phyloP scores from a whole-genome alignment of 2,329 filamentous ascomycete genomes.

The Knoxdaviesia proteae region DNA sequence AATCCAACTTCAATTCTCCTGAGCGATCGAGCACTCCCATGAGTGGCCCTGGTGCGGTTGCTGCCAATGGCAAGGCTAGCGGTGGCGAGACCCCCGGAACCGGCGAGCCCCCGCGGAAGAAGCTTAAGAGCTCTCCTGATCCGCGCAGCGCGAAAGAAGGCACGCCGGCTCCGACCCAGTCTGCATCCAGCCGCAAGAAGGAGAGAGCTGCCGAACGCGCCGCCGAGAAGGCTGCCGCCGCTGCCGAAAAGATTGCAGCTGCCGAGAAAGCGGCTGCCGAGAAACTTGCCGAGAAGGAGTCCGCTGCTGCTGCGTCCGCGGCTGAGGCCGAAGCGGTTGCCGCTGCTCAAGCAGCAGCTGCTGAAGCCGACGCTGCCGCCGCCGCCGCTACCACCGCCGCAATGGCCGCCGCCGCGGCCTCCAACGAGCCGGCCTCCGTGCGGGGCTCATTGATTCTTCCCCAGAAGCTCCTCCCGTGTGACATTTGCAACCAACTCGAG shows the following conservation, averaged over 20 bases:
- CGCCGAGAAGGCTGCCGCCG: constrained; percentile 1
- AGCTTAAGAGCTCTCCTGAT: constrained; percentile 34
- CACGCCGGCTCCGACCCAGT: constrained; percentile 17
- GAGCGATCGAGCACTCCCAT: constrained; percentile 7
- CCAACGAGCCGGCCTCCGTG: constrained; percentile 9
- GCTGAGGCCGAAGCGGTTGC: neutral
- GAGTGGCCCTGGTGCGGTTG: constrained; percentile 3
- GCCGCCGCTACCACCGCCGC: no score
- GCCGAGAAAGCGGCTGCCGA: constrained; percentile 49
- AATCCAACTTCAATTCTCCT: constrained; percentile 20
- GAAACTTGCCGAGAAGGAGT: constrained; percentile 7
- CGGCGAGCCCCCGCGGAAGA: constrained; percentile 41
- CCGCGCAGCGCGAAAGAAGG: constrained; percentile 17
- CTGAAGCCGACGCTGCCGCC: neutral
- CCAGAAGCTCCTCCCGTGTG: constrained; percentile 67
- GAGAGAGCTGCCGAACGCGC: constrained; percentile 1
- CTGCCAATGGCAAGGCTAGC: constrained; percentile 4
- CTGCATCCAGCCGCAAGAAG: constrained; percentile 23
- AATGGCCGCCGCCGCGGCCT: constrained; percentile 13
- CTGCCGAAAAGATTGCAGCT: constrained; percentile 28
- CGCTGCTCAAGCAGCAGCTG: neutral
- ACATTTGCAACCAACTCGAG: constrained; percentile 59
- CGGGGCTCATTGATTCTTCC: constrained; percentile 18
- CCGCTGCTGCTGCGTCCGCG: no score
- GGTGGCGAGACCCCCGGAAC: neutral